Conservation (phyloP, 2,329 filamentous ascomycete genomes). For the Penicillium digitatum region DNA sequence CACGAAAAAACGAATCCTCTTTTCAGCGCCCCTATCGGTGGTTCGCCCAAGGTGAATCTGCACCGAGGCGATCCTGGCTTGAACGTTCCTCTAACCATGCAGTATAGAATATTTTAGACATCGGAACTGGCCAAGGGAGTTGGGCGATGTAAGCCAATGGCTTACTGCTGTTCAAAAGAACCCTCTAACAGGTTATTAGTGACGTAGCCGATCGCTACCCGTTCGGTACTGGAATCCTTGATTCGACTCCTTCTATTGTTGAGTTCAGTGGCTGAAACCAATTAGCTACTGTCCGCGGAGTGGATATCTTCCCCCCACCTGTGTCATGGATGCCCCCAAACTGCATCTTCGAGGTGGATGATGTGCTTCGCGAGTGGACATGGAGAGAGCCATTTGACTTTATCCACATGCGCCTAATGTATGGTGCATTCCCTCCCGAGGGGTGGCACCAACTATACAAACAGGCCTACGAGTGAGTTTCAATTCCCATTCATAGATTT, state of each 20-base stretch:
- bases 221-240: not conserved
- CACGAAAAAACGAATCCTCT: conserved; percentile 13
- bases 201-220: conserved; percentile 8
- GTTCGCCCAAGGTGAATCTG: conserved; percentile 13
- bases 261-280: conserved; percentile 1
- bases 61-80: not conserved
- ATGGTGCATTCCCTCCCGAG: conserved; percentile 6
- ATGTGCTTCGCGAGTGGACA: conserved; percentile 22
- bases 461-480: conserved; percentile 13
- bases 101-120: conserved; percentile 16
- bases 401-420: conserved; percentile 22
- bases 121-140: conserved; percentile 17
- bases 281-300: conserved; percentile 15
- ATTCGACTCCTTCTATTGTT: not conserved
- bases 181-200: not conserved
- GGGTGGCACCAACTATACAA: conserved; percentile 7
- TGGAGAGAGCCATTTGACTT: conserved; percentile 24
- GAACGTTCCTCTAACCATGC: not conserved
- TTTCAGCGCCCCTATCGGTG: conserved; percentile 14
- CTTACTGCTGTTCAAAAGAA: not conserved
- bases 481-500: not conserved
- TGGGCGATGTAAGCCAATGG: conserved; percentile 16
- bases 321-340: conserved; percentile 26
- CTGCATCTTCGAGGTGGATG: conserved; percentile 27
- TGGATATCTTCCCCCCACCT: conserved; percentile 24